A percentile compares a stretch with the other conserved stretches of the same genome.
Conservation (phyloP, 1,284 basidiomycete genomes). For the Sanguinoderma infundibulare region DNA sequence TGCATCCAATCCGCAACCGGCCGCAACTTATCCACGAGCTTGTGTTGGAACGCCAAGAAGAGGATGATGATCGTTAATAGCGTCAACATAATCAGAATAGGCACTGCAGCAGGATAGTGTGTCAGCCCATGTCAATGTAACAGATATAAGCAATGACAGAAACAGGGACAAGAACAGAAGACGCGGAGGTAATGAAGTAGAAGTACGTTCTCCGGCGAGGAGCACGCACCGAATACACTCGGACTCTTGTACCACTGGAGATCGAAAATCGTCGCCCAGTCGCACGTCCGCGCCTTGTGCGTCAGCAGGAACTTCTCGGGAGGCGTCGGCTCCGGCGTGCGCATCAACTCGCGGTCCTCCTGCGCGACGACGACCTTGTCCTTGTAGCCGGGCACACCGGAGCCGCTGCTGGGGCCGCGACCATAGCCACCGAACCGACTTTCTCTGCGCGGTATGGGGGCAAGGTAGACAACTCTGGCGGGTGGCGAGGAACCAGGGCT, state of each 20-base stretch:
- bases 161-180: background rate
- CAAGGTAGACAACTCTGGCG: background rate
- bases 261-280: slow-evolving; percentile 5
- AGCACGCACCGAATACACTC: slow-evolving; percentile 8
- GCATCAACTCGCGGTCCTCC: slow-evolving; percentile 23
- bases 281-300: slow-evolving; percentile 12
- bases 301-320: slow-evolving; percentile 11
- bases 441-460: too few relatives aligned
- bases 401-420: background rate
- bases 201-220: too few relatives aligned
- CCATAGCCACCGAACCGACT: too few relatives aligned
- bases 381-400: background rate
- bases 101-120: background rate
- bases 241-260: slow-evolving; percentile 8
- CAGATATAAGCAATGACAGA: background rate
- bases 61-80: slow-evolving; percentile 34
- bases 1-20: slow-evolving; percentile 57
- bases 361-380: slow-evolving; percentile 8
- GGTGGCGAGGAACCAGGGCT: background rate
- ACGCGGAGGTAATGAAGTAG: background rate
- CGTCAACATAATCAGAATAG: slow-evolving; percentile 23
- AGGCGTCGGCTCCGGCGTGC: slow-evolving; percentile 46
- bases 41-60: slow-evolving; percentile 54
- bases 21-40: slow-evolving; percentile 58
- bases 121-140: too few relatives aligned